Conservation (phyloP, 768 basidiomycete genomes). For the Trametes cingulata region DNA sequence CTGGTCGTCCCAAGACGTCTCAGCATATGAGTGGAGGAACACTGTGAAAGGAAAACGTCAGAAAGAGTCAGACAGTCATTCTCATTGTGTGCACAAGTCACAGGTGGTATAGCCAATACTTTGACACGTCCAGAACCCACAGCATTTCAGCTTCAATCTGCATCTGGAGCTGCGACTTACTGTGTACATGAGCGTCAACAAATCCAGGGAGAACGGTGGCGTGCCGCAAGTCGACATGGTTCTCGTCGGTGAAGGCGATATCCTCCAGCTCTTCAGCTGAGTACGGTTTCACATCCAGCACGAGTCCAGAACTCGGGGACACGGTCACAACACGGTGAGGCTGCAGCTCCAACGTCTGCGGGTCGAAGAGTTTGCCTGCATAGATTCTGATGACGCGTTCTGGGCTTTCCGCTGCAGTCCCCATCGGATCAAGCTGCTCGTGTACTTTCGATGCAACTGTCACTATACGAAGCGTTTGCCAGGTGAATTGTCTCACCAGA, state of each 20-base stretch:
- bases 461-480: too few species aligned
- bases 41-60: conserved; percentile 35
- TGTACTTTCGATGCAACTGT: too few species aligned
- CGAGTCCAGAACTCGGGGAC: conserved; percentile 46
- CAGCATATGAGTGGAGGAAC: conserved; percentile 61
- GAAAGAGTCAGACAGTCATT: too few species aligned
- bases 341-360: conserved; percentile 42
- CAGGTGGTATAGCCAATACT: too few species aligned
- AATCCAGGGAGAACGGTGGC: conserved; percentile 56
- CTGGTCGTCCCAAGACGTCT: conserved; percentile 64
- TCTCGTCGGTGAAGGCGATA: conserved; percentile 28
- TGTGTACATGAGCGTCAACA: conserved; percentile 58
- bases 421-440: too few species aligned
- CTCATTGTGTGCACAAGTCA: too few species aligned
- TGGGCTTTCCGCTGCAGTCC: too few species aligned
- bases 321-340: conserved; percentile 50
- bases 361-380: conserved; percentile 55
- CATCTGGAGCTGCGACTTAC: conserved; percentile 42
- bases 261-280: conserved; percentile 36
- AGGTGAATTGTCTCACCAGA: too few species aligned
- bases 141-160: too few species aligned
- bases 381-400: conserved; percentile 29
- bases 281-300: conserved; percentile 42
- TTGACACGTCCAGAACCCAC: too few species aligned
- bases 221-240: conserved; percentile 43